Percentiles rank a stretch among this genome's conserved stretches.
Evolutionary conservation across 495 filamentous ascomycete species (phyloP).

Genomic region (Chaetomium tenue): DNA sequence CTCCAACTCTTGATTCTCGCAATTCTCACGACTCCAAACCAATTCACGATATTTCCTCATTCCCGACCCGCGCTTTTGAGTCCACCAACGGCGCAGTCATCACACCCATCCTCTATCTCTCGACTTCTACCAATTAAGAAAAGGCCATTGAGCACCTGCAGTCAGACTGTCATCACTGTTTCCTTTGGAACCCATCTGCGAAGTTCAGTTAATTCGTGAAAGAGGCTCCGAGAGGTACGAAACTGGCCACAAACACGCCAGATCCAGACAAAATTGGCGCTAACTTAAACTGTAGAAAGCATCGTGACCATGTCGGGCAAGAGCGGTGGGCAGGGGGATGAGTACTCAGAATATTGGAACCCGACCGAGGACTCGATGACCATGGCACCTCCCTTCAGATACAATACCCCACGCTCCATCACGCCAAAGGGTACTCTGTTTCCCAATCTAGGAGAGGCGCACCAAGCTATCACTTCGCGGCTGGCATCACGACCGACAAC

Average conservation of each 20-base stretch:
- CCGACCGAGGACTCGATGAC: slow-evolving; percentile 11
- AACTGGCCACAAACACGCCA: background rate
- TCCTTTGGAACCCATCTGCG: background rate
- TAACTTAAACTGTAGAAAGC: background rate
- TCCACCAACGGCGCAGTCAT: background rate
- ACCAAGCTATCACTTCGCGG: slow-evolving; percentile 32
- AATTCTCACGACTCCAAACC: background rate
- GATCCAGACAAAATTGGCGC: background rate
- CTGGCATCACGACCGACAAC: slow-evolving; percentile 17
- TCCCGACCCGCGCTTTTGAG: background rate
- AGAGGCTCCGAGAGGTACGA: background rate
- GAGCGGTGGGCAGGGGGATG: slow-evolving; percentile 4
- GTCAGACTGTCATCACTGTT: too few species aligned
- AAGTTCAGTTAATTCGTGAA: background rate
- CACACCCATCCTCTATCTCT: background rate
- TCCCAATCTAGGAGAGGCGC: slow-evolving; percentile 30
- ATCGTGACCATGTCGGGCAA: slow-evolving; percentile 17
- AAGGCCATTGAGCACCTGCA: background rate
- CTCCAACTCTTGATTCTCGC: background rate
- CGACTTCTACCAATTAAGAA: background rate
- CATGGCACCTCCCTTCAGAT: background rate
- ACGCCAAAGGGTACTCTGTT: slow-evolving; percentile 29
- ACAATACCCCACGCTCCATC: slow-evolving; percentile 14
- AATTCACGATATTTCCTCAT: background rate
- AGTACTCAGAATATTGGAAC: background rate